Percentiles rank a stretch among this genome's conserved stretches.
These are phyloP conservation scores for Cucurbita pepo DNA, from an alignment of 306 rosid species.

Conservation along the genomic window DNA sequence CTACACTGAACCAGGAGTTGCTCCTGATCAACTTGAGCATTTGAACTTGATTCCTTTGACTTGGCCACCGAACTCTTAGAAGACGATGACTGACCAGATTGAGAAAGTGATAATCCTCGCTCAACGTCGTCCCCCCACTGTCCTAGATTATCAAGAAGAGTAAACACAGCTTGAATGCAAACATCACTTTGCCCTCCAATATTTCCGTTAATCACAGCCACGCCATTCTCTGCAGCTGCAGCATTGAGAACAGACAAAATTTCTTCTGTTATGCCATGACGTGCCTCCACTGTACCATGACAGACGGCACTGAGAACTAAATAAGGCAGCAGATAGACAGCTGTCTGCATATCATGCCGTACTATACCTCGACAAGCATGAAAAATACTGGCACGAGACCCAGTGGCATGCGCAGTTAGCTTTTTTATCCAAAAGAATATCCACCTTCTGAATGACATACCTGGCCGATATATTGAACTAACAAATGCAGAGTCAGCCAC, in stretches of 20 bases:
- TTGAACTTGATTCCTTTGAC: slow-evolving; percentile 41
- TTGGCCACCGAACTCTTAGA: slow-evolving; percentile 51
- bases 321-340: slow-evolving; percentile 79
- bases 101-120: slow-evolving; percentile 75
- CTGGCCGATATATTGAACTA: slow-evolving; percentile 64
- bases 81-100: slow-evolving; percentile 26
- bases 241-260: slow-evolving; percentile 71
- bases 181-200: slow-evolving; percentile 82
- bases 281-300: slow-evolving; percentile 83
- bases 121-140: slow-evolving; percentile 90
- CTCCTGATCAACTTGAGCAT: slow-evolving; percentile 30
- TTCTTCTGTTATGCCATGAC: slow-evolving; percentile 71
- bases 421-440: slow-evolving; percentile 72
- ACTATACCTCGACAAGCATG: slow-evolving; percentile 87
- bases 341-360: slow-evolving; percentile 90
- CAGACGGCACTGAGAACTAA: slow-evolving; percentile 84
- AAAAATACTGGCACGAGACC: slow-evolving; percentile 85
- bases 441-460: slow-evolving; percentile 90
- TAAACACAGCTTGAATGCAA: slow-evolving; percentile 90
- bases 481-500: slow-evolving; percentile 41
- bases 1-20: slow-evolving; percentile 66
- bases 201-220: slow-evolving; percentile 50
- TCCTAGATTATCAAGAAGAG: slow-evolving; percentile 96
- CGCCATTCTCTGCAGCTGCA: slow-evolving; percentile 76
- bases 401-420: slow-evolving; percentile 70